A percentile compares a stretch with the other conserved stretches of the same genome.
Evolutionary conservation across 23 red algal genomes (phyloP).

Genomic region (Gracilaria vermiculophylla): DNA sequence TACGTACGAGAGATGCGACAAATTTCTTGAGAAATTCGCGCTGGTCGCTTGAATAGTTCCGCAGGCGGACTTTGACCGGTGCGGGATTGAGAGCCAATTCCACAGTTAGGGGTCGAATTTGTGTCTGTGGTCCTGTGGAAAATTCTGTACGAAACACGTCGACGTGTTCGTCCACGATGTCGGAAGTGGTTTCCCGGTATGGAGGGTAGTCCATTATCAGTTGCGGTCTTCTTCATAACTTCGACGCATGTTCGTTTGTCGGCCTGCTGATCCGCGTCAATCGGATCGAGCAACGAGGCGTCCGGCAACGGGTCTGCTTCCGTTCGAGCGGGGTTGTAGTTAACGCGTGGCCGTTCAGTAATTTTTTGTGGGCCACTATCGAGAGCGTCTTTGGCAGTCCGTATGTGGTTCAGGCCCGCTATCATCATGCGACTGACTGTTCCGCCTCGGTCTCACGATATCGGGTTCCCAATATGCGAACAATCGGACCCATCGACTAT

Average conservation of each 20-base stretch:
- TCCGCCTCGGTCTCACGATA: neutral
- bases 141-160: constrained; percentile 17
- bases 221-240: neutral
- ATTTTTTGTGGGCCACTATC: neutral
- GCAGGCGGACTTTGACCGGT: constrained; percentile 3
- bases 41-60: neutral
- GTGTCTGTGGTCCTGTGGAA: neutral
- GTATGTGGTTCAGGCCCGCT: neutral
- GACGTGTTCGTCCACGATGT: constrained; percentile 21
- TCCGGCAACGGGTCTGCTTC: constrained; percentile 23
- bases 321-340: constrained; percentile 17
- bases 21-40: neutral
- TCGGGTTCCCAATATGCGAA: neutral
- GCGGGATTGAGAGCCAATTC: neutral
- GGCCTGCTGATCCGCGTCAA: constrained; percentile 19
- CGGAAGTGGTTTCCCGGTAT: neutral
- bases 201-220: neutral
- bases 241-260: neutral
- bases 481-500: constrained; percentile 1
- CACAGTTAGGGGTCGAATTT: neutral
- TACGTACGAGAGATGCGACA: neutral
- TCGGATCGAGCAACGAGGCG: constrained; percentile 8
- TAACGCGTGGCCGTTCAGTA: neutral
- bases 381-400: neutral
- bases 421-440: neutral